Evolutionary conservation across 2,329 filamentous ascomycete genomes (phyloP).

Genomic region (Sphaerulina vaccinii): DNA sequence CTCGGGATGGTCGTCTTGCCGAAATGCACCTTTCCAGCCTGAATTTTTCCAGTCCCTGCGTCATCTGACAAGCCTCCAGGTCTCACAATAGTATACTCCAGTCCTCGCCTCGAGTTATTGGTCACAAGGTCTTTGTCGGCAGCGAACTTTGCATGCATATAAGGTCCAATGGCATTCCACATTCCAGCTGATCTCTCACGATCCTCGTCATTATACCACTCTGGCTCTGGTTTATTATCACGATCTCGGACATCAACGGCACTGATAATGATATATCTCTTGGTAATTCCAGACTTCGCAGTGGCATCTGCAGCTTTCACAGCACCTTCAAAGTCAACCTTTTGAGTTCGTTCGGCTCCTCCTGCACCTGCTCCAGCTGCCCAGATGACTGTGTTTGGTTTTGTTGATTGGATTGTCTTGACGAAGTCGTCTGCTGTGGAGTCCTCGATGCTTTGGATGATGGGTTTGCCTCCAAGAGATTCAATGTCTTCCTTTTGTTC

Average conservation of each 20-base stretch:
- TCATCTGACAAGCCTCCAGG: constrained; percentile 48
- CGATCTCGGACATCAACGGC: constrained; percentile 57
- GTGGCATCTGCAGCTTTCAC: constrained; percentile 62
- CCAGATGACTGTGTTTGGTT: constrained; percentile 39
- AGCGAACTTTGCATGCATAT: constrained; percentile 46
- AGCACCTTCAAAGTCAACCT: constrained; percentile 64
- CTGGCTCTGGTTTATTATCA: constrained; percentile 40
- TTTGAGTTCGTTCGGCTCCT: constrained; percentile 55
- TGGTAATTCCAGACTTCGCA: constrained; percentile 53
- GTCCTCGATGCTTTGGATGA: constrained; percentile 46
- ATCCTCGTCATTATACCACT: constrained; percentile 47
- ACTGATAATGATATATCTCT: constrained; percentile 64
- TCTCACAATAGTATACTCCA: constrained; percentile 50
- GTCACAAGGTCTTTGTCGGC: constrained; percentile 44
- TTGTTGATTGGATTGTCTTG: constrained; percentile 37
- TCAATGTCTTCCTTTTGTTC: constrained; percentile 39
- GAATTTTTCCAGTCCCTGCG: constrained; percentile 45
- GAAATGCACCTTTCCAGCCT: constrained; percentile 46
- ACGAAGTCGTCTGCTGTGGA: constrained; percentile 41
- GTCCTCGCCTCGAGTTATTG: constrained; percentile 39
- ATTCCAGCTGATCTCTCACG: constrained; percentile 38
- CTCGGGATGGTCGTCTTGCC: constrained; percentile 46
- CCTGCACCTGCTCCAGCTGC: constrained; percentile 35
- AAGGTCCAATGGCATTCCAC: constrained; percentile 43
- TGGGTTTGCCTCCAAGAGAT: constrained; percentile 44